Evolutionary conservation across 495 filamentous ascomycete genomes (phyloP).

Genomic region (Aspergillus asperescens): DNA sequence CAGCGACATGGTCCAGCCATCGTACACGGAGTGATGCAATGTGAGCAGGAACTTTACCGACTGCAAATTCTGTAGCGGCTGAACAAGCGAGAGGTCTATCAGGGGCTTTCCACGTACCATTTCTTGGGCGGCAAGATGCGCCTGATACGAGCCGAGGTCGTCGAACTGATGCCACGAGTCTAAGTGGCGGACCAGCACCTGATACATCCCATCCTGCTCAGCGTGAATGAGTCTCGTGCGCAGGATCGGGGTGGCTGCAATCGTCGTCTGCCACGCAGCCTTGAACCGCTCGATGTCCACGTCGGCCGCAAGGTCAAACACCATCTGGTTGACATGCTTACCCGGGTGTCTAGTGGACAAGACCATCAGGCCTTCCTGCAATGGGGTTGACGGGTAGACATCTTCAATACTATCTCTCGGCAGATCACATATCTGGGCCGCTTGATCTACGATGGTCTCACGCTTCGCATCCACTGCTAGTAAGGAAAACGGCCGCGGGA

Average conservation of each 20-base stretch:
- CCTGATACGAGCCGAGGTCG: too few relatives aligned
- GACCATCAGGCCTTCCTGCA: background rate
- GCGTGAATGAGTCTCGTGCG: background rate
- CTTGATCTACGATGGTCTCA: background rate
- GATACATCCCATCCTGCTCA: too few relatives aligned
- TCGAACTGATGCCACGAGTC: too few relatives aligned
- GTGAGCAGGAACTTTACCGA: too few relatives aligned
- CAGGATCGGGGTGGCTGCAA: background rate
- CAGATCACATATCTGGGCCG: background rate
- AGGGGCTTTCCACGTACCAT: too few relatives aligned
- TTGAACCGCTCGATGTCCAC: background rate
- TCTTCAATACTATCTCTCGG: background rate
- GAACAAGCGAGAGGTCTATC: too few relatives aligned
- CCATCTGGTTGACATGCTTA: background rate
- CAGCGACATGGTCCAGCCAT: too few relatives aligned
- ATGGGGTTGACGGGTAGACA: background rate
- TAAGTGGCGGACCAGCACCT: too few relatives aligned
- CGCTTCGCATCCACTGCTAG: background rate
- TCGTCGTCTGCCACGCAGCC: background rate
- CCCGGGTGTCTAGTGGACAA: background rate
- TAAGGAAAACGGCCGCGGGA: too few relatives aligned
- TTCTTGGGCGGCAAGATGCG: too few relatives aligned
- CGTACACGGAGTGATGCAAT: too few relatives aligned
- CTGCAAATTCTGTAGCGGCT: too few relatives aligned
- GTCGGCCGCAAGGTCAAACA: background rate